Evolutionary conservation across 2,329 filamentous ascomycete genomes (phyloP).

Genomic region (Claviceps spartinae): DNA sequence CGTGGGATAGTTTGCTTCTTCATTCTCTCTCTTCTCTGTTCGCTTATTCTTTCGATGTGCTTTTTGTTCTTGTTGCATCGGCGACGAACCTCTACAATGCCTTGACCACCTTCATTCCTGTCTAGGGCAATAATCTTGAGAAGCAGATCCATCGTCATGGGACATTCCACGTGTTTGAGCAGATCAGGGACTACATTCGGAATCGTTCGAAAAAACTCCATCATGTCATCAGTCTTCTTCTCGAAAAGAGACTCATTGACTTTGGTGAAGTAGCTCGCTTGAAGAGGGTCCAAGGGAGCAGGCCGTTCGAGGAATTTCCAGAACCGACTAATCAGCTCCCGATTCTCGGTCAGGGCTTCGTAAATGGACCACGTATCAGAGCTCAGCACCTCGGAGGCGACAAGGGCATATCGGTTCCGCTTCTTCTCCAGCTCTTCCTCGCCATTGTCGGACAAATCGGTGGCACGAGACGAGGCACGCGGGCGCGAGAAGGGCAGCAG

Average conservation of each 20-base stretch:
- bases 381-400: slow-evolving; percentile 84
- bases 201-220: slow-evolving; percentile 73
- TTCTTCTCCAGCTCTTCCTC: slow-evolving; percentile 77
- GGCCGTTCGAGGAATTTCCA: slow-evolving; percentile 80
- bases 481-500: slow-evolving; percentile 35
- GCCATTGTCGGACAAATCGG: slow-evolving; percentile 32
- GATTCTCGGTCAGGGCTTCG: slow-evolving; percentile 80
- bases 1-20: neutral
- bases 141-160: slow-evolving; percentile 95
- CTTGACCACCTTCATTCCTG: slow-evolving; percentile 78
- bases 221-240: slow-evolving; percentile 96
- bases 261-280: slow-evolving; percentile 97
- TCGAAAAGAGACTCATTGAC: slow-evolving; percentile 96
- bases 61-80: neutral
- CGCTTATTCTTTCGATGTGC: neutral
- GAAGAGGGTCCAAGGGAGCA: slow-evolving; percentile 79
- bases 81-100: slow-evolving; percentile 71
- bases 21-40: too few relatives aligned
- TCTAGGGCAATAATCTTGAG: slow-evolving; percentile 96
- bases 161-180: slow-evolving; percentile 87
- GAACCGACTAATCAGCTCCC: slow-evolving; percentile 64
- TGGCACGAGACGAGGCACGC: slow-evolving; percentile 38
- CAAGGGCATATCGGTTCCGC: slow-evolving; percentile 84
- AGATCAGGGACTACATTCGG: slow-evolving; percentile 73
- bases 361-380: slow-evolving; percentile 96